A percentile compares a stretch with the other conserved stretches of the same genome.
These are phyloP conservation scores for Marsdenia floribunda DNA, from an alignment of 257 asterid species.

Conservation along the genomic window DNA sequence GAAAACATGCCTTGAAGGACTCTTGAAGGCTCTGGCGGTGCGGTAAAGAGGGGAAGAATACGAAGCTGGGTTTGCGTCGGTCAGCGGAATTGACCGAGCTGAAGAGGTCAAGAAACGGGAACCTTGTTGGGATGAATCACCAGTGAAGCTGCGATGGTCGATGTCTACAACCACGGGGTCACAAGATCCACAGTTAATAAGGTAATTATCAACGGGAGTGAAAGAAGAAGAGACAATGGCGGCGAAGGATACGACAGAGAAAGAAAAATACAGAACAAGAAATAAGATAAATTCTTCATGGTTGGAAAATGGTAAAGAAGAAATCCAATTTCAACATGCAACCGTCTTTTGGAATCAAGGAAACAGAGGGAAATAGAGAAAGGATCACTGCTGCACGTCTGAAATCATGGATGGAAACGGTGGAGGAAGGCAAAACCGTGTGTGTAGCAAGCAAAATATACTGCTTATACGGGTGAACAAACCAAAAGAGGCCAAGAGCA, in stretches of 20 bases:
- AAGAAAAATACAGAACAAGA: neutral
- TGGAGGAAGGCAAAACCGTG: neutral
- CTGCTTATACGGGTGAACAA: no score
- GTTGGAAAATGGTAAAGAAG: neutral
- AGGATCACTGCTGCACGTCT: neutral
- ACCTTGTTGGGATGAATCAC: constrained; percentile 32
- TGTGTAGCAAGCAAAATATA: no score
- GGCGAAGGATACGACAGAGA: constrained; percentile 27
- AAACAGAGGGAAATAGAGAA: neutral
- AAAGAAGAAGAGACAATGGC: constrained; percentile 40
- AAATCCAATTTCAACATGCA: neutral
- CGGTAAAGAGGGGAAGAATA: constrained; percentile 49
- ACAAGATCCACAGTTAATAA: constrained; percentile 63
- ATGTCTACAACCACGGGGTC: constrained; percentile 37
- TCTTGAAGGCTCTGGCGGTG: constrained; percentile 62
- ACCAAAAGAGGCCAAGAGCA: no score
- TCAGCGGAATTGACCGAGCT: constrained; percentile 29
- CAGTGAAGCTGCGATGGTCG: constrained; percentile 57
- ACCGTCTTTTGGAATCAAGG: neutral
- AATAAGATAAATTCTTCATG: constrained; percentile 22
- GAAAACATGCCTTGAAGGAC: constrained; percentile 57
- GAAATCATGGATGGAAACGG: neutral
- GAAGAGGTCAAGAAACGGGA: constrained; percentile 30
- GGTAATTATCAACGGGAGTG: constrained; percentile 59
- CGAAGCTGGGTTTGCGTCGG: constrained; percentile 20